Percentiles rank a stretch among this genome's conserved stretches.
Conservation (phyloP, 2,329 filamentous ascomycete genomes). For the Aspergillus bombycis region DNA sequence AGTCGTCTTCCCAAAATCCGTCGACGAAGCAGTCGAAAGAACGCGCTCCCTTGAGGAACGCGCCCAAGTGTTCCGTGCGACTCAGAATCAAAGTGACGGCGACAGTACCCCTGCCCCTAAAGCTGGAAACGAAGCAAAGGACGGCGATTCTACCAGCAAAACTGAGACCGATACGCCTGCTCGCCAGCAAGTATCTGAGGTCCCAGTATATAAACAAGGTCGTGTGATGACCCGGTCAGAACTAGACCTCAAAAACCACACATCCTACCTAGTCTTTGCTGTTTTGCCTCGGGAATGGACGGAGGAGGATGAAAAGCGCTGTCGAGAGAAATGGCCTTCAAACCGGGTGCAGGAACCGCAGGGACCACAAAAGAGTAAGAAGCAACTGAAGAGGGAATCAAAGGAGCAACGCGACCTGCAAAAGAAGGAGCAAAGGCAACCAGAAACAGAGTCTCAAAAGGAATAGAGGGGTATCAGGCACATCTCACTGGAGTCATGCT, state of each 20-base stretch:
- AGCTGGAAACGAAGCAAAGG: conserved; percentile 21
- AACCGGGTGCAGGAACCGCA: conserved; percentile 50
- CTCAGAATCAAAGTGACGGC: conserved; percentile 21
- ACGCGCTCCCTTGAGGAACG: conserved; percentile 74
- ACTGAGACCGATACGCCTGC: conserved; percentile 25
- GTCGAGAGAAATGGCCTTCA: conserved; percentile 66
- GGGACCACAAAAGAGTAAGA: conserved; percentile 40
- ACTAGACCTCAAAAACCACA: conserved; percentile 90
- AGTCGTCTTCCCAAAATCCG: conserved; percentile 67
- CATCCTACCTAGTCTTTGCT: conserved; percentile 95
- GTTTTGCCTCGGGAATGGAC: conserved; percentile 85
- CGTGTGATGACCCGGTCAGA: conserved; percentile 79
- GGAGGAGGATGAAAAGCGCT: conserved; percentile 74
- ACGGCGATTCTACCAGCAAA: conserved; percentile 29
- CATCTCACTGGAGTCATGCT: neutral
- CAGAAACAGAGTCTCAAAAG: neutral
- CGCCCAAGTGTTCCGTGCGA: conserved; percentile 65
- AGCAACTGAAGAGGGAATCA: conserved; percentile 41
- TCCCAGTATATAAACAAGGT: conserved; percentile 72
- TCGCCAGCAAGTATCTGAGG: conserved; percentile 13
- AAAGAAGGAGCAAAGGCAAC: conserved; percentile 5
- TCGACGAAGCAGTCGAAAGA: conserved; percentile 75
- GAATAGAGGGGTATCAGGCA: neutral
- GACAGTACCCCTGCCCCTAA: conserved; percentile 16
- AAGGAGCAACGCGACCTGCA: conserved; percentile 48